Percentiles rank a stretch among this genome's conserved stretches.
Conservation (phyloP, 1,139 yeast species). For the Yamadazyma blattariae region DNA sequence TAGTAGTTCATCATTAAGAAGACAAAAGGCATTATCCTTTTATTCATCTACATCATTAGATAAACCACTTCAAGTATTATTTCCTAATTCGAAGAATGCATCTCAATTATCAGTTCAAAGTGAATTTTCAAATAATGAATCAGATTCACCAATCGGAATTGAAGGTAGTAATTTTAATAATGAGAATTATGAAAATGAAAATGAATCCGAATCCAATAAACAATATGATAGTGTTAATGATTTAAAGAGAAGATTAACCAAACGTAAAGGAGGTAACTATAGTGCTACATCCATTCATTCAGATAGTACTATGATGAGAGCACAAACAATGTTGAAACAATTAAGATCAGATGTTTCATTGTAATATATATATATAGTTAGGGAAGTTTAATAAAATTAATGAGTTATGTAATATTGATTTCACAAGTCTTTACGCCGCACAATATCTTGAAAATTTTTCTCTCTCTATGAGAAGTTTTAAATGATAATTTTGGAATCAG, state of each 20-base stretch:
- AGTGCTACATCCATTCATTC: constrained; percentile 18
- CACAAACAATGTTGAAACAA: constrained; percentile 42
- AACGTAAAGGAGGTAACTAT: constrained; percentile 20
- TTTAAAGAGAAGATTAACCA: constrained; percentile 38
- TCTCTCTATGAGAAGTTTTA: too few species aligned
- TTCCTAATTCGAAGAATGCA: not conserved
- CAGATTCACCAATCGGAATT: not conserved
- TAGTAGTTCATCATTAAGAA: constrained; percentile 22
- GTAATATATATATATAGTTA: constrained; percentile 1
- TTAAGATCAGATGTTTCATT: constrained; percentile 18
- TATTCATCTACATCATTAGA: constrained; percentile 31
- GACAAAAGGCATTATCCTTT: constrained; percentile 36
- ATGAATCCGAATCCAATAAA: constrained; percentile 1
- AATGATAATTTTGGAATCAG: not conserved
- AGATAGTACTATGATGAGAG: constrained; percentile 32
- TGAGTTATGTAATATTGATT: not conserved
- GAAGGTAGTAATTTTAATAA: not conserved
- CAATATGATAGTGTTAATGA: constrained; percentile 42
- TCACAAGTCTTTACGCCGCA: too few species aligned
- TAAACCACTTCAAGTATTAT: constrained; percentile 10
- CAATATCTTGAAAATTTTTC: too few species aligned
- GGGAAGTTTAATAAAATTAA: too few species aligned
- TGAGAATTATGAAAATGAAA: not conserved
- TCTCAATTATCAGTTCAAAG: constrained; percentile 1
- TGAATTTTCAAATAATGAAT: not conserved